phyloP scores from a whole-genome alignment of 805 yeast species.

The Saturnispora kantuleensis region DNA sequence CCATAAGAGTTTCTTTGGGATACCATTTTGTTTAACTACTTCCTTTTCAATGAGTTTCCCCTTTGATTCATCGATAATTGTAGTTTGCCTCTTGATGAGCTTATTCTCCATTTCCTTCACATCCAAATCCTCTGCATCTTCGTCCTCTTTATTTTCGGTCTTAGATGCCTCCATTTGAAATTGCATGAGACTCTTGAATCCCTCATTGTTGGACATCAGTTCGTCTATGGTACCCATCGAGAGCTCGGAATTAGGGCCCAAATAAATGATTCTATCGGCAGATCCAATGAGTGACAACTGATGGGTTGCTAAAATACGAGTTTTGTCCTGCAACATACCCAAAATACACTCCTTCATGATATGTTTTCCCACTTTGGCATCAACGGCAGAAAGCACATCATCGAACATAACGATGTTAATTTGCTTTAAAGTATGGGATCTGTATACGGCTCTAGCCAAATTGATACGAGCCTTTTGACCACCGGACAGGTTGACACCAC shows the following conservation, averaged over 20 bases:
- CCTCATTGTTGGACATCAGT: constrained; percentile 33
- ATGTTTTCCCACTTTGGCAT: constrained; percentile 77
- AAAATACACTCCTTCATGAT: constrained; percentile 60
- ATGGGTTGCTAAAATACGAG: constrained; percentile 74
- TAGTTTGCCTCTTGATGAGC: constrained; percentile 17
- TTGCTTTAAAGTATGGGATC: constrained; percentile 27
- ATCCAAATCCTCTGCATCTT: constrained; percentile 23
- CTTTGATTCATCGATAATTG: constrained; percentile 22
- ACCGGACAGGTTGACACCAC: constrained; percentile 77
- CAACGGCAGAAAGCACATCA: constrained; percentile 79
- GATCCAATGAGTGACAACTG: constrained; percentile 58
- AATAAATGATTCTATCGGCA: constrained; percentile 60
- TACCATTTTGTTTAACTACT: constrained; percentile 27
- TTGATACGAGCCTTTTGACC: constrained; percentile 82
- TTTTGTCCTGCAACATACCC: constrained; percentile 44
- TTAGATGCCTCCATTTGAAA: constrained; percentile 18
- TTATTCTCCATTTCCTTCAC: constrained; percentile 16
- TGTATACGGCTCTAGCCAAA: constrained; percentile 69
- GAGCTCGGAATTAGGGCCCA: constrained; percentile 52
- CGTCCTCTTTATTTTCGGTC: constrained; percentile 7
- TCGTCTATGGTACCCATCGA: constrained; percentile 53
- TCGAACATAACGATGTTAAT: constrained; percentile 62
- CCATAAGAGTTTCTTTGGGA: constrained; percentile 37
- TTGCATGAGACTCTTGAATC: constrained; percentile 43
- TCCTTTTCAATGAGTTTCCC: constrained; percentile 26